phyloP scores from a whole-genome alignment of 495 filamentous ascomycete species.

The Hypoxylon perforatum region DNA sequence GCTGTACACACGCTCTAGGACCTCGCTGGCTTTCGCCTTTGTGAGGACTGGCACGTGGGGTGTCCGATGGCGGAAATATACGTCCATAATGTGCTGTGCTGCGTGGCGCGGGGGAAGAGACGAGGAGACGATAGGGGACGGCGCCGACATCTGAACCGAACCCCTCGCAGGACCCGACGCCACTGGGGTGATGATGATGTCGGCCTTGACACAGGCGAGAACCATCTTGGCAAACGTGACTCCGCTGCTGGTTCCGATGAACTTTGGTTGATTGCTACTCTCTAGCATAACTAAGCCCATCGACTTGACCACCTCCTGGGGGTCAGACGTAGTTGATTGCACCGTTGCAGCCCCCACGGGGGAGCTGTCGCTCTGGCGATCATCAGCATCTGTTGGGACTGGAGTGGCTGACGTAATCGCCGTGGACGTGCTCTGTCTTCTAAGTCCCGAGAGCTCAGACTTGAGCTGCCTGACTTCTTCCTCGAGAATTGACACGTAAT shows the following conservation, averaged over 20 bases:
- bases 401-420: constrained; percentile 1
- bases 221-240: constrained; percentile 45
- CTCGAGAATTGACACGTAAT: constrained; percentile 44
- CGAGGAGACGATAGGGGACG: constrained; percentile 26
- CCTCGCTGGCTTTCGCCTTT: constrained; percentile 29
- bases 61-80: constrained; percentile 44
- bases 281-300: constrained; percentile 40
- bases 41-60: constrained; percentile 42
- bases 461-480: constrained; percentile 35
- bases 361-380: constrained; percentile 16
- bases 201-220: constrained; percentile 41
- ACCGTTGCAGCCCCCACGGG: constrained; percentile 11
- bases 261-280: constrained; percentile 38
- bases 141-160: constrained; percentile 18
- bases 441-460: constrained; percentile 30
- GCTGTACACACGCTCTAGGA: constrained; percentile 35
- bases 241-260: constrained; percentile 42
- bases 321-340: constrained; percentile 26
- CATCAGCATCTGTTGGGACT: constrained; percentile 10
- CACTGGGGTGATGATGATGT: constrained; percentile 19
- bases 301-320: constrained; percentile 40
- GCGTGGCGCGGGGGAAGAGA: constrained; percentile 44
- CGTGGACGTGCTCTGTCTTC: constrained; percentile 25
- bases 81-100: constrained; percentile 41
- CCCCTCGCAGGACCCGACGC: constrained; percentile 21